Evolutionary conservation across 2,329 filamentous ascomycete genomes (phyloP).

Genomic region (Colletotrichum liriopes): DNA sequence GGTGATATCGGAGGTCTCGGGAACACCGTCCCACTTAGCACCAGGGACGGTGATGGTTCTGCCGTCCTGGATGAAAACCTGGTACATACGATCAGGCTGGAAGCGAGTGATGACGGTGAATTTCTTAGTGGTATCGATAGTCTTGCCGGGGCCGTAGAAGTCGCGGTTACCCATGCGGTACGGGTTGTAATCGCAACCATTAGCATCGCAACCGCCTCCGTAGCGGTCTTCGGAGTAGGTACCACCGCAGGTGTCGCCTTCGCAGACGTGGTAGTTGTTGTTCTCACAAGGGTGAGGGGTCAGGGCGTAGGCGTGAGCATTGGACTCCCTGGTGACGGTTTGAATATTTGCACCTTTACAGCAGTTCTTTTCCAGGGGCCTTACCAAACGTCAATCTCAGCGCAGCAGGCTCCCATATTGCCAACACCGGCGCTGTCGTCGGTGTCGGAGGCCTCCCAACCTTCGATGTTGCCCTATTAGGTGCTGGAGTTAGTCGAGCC

Average conservation of each 20-base stretch:
- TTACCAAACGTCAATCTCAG: slow-evolving; percentile 48
- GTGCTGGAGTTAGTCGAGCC: neutral
- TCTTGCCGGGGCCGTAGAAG: slow-evolving; percentile 73
- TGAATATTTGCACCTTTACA: slow-evolving; percentile 39
- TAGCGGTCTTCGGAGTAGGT: slow-evolving; percentile 67
- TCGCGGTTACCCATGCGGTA: slow-evolving; percentile 72
- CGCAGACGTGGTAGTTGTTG: slow-evolving; percentile 44
- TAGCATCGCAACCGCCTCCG: slow-evolving; percentile 73
- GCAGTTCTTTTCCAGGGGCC: neutral
- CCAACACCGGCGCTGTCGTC: slow-evolving; percentile 46
- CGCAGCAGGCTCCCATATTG: slow-evolving; percentile 46
- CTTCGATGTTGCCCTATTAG: slow-evolving; percentile 45
- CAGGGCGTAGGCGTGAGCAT: slow-evolving; percentile 46
- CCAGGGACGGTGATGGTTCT: slow-evolving; percentile 35
- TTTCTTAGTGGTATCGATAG: slow-evolving; percentile 69
- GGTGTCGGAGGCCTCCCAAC: slow-evolving; percentile 45
- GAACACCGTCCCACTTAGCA: slow-evolving; percentile 55
- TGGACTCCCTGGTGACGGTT: slow-evolving; percentile 43
- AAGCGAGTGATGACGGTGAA: slow-evolving; percentile 77
- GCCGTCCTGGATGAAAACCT: slow-evolving; percentile 43
- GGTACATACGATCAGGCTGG: slow-evolving; percentile 37
- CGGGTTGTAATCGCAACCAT: slow-evolving; percentile 77
- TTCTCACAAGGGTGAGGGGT: slow-evolving; percentile 47
- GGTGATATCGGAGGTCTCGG: slow-evolving; percentile 72
- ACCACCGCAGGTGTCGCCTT: slow-evolving; percentile 59